These are phyloP conservation scores for Botrytis hyacinthi DNA, from an alignment of 2,329 filamentous ascomycete genomes.

Conservation along the genomic window DNA sequence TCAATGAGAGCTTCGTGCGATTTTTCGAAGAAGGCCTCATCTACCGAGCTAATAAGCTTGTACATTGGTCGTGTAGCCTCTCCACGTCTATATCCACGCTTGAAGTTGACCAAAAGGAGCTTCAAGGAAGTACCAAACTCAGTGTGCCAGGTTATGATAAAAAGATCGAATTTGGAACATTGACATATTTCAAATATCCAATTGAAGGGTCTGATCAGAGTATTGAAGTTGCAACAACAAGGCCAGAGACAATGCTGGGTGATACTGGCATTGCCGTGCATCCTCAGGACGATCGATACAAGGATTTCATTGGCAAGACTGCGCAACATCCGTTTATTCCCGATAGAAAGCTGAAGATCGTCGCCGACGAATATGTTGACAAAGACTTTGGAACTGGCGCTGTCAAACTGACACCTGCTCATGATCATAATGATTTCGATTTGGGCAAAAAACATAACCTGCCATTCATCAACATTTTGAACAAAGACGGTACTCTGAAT, in stretches of 20 bases:
- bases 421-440: background rate
- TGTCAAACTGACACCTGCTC: background rate
- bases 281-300: background rate
- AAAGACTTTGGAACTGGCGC: background rate
- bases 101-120: background rate
- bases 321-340: background rate
- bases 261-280: background rate
- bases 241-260: background rate
- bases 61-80: background rate
- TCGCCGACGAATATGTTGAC: background rate
- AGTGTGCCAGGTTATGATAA: background rate
- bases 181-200: conserved; percentile 1
- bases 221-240: background rate
- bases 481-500: background rate
- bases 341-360: background rate
- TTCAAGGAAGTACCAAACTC: background rate
- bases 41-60: background rate
- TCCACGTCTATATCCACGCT: background rate
- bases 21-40: background rate
- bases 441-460: background rate
- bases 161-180: background rate
- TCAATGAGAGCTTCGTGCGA: background rate
- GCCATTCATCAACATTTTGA: background rate
- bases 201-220: background rate
- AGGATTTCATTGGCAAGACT: background rate